phyloP scores from a whole-genome alignment of 2,329 filamentous ascomycete genomes.

The Xylariales sp. region DNA sequence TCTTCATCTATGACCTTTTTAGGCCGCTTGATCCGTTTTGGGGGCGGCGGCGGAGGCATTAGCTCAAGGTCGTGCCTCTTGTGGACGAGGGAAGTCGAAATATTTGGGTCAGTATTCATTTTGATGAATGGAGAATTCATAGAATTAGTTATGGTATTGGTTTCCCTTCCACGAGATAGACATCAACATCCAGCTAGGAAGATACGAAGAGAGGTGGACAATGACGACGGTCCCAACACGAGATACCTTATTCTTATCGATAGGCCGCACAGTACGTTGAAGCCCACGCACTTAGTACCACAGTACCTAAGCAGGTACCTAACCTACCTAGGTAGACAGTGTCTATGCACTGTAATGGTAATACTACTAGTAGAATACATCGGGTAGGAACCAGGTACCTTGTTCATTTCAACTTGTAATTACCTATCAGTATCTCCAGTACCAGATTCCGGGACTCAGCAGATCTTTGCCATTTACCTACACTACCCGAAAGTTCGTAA shows the following conservation, averaged over 20 bases:
- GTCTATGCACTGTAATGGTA: too few species aligned
- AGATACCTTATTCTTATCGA: background rate
- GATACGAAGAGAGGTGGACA: background rate
- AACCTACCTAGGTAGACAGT: too few species aligned
- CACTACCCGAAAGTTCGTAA: background rate
- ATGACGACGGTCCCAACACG: slow-evolving; percentile 2
- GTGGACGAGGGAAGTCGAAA: slow-evolving; percentile 70
- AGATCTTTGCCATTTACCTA: too few species aligned
- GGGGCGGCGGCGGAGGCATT: slow-evolving; percentile 87
- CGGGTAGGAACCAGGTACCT: too few species aligned
- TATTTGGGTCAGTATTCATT: slow-evolving; percentile 53
- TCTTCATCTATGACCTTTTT: slow-evolving; percentile 92
- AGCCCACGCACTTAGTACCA: too few species aligned
- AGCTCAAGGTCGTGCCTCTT: slow-evolving; percentile 75
- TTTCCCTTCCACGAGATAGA: background rate
- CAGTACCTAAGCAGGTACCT: background rate
- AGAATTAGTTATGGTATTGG: background rate
- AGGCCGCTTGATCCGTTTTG: slow-evolving; percentile 92
- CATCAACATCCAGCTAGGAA: background rate
- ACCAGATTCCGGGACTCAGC: too few species aligned
- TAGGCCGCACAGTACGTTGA: background rate
- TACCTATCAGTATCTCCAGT: too few species aligned
- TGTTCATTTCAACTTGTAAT: too few species aligned
- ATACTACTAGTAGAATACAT: too few species aligned
- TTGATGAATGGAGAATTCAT: background rate